Evolutionary conservation across 805 yeast species (phyloP).

Genomic region (Ogataea nakhonphanomensis): DNA sequence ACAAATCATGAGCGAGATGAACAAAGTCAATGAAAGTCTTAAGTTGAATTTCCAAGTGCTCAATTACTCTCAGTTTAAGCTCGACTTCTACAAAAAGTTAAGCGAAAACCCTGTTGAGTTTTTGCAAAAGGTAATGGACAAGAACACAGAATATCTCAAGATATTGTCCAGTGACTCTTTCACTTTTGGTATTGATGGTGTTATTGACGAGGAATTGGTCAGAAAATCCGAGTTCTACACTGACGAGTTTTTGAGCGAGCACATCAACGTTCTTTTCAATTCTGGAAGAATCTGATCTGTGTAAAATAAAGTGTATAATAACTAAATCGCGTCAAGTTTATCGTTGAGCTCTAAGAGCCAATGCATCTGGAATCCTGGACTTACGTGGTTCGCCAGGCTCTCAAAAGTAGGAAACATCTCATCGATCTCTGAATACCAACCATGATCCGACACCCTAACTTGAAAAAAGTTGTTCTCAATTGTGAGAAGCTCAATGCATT

Average conservation of each 20-base stretch:
- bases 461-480: conserved; percentile 14
- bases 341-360: conserved; percentile 20
- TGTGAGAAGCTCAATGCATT: conserved; percentile 12
- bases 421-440: conserved; percentile 25
- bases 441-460: conserved; percentile 23
- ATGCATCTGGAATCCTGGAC: conserved; percentile 11
- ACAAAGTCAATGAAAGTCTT: conserved; percentile 34
- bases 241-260: conserved; percentile 74
- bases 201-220: conserved; percentile 75
- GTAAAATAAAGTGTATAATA: conserved; percentile 7
- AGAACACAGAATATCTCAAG: conserved; percentile 81
- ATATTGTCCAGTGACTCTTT: conserved; percentile 74
- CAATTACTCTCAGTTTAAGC: conserved; percentile 58
- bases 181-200: conserved; percentile 32
- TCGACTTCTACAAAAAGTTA: conserved; percentile 72
- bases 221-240: conserved; percentile 81
- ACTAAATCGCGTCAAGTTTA: conserved; percentile 3
- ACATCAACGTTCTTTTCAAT: conserved; percentile 70
- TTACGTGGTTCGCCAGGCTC: conserved; percentile 20
- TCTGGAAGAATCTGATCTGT: conserved; percentile 41
- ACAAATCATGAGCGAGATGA: conserved; percentile 37
- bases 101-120: conserved; percentile 75
- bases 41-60: conserved; percentile 49
- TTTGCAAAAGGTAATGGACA: conserved; percentile 67
- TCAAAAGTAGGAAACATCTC: conserved; percentile 30